phyloP scores from a whole-genome alignment of 1,284 basidiomycete species.

The Austroboletus niveus region DNA sequence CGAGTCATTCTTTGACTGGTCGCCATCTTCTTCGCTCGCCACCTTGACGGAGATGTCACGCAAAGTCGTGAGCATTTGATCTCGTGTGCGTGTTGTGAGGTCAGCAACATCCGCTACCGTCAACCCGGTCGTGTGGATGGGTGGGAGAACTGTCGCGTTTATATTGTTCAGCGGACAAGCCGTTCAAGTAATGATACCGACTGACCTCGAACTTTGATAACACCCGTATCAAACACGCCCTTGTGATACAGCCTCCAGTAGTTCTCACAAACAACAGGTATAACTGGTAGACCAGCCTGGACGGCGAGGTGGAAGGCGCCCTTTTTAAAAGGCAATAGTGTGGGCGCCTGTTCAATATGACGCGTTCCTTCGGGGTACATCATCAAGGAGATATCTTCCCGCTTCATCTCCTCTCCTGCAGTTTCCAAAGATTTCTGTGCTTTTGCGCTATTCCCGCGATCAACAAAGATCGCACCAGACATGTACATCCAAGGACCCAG shows the following conservation, averaged over 20 bases:
- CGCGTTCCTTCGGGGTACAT: constrained; percentile 95
- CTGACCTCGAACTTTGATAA: constrained; percentile 81
- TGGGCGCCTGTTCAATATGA: constrained; percentile 61
- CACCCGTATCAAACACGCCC: constrained; percentile 76
- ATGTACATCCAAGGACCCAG: constrained; percentile 92
- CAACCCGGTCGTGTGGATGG: constrained; percentile 69
- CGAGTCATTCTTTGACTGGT: constrained; percentile 17
- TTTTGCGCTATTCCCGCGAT: constrained; percentile 78
- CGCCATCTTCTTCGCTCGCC: constrained; percentile 22
- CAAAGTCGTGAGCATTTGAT: constrained; percentile 70
- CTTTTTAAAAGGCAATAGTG: constrained; percentile 92
- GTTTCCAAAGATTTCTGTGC: constrained; percentile 78
- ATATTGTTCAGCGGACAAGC: constrained; percentile 7
- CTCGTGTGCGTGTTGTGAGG: constrained; percentile 62
- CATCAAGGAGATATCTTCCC: constrained; percentile 75
- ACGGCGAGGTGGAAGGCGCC: constrained; percentile 97
- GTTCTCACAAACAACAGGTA: constrained; percentile 93
- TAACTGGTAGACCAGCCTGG: constrained; percentile 84
- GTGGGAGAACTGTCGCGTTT: constrained; percentile 63
- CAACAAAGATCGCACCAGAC: constrained; percentile 92
- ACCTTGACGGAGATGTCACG: constrained; percentile 61
- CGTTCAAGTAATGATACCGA: constrained; percentile 8
- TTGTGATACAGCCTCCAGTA: constrained; percentile 85
- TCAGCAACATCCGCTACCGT: constrained; percentile 63
- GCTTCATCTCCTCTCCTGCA: constrained; percentile 84